Evolutionary conservation across 2,329 filamentous ascomycete genomes (phyloP), one percentile per base, ranked within the genome.

Genomic region (Didymellaceae sp.): DNA sequence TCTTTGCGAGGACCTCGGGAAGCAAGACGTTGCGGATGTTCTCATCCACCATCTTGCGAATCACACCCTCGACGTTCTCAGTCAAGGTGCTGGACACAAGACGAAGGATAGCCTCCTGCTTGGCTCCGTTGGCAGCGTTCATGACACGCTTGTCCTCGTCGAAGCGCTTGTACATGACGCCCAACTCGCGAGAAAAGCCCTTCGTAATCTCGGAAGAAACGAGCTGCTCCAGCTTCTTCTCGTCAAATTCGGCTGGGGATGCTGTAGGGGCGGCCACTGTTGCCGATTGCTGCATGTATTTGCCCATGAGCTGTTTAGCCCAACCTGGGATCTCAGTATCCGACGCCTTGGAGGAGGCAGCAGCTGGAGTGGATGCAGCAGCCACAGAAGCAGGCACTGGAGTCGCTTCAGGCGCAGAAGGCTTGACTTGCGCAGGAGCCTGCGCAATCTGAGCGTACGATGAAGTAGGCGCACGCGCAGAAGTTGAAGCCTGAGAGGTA

Each of bases 11-110:
- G 48, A 97, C 78, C 24, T 86, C 80, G 9, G 94, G 93, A 43
- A 96, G 78, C 34, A 97, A 84, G 11, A 86, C 81, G 46, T 86
- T 81, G 54, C 90, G 83, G 58, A 96, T 90, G 70, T 89, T 88
- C 38, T 86, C 82, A 37, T 85, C 83, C 41, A 96, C 86, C 60
- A 96, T 89, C 54, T 85, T 86, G 54, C 86, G 81, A 28, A 97
- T 81, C 17, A 90, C 89, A 63, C 88, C 86, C 72, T 90, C 86
- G 18, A 90, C 83, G 48, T 89, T 89, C 53, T 87, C 85, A 9
- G 84, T 84, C 34, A 90, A 73, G 2, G 87, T 89, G 55, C 78
- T 83, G 1, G 86, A 89, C 4, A 90, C 83, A 44, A 89, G 74
- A 21, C 85, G 84, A 33, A 90, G 79, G 16, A 90, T 79, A 31